Percentiles rank a stretch among this genome's conserved stretches.
phyloP scores from a whole-genome alignment of 306 rosid genomes.

The Luffa acutangula region DNA sequence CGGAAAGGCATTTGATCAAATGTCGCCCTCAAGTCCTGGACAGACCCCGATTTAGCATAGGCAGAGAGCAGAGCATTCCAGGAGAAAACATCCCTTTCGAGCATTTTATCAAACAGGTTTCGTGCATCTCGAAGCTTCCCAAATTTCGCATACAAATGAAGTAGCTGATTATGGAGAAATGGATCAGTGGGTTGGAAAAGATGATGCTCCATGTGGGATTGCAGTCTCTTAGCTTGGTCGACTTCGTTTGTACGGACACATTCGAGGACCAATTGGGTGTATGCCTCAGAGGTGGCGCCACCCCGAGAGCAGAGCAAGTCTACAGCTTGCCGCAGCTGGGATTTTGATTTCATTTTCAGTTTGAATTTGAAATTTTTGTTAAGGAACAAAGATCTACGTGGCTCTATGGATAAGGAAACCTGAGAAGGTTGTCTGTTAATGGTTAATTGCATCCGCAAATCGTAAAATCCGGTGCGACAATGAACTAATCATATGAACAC shows the following conservation, averaged over 20 bases:
- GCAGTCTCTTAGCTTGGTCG: conserved; percentile 47
- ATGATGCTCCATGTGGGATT: conserved; percentile 56
- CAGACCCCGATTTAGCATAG: conserved; percentile 7
- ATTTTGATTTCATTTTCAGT: conserved; percentile 26
- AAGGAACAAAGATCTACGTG: background rate
- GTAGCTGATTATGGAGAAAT: conserved; percentile 49
- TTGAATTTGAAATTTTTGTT: background rate
- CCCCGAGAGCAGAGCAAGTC: conserved; percentile 33
- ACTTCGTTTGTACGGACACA: conserved; percentile 48
- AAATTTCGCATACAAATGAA: conserved; percentile 31
- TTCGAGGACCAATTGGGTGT: conserved; percentile 46
- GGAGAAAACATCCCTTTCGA: conserved; percentile 38
- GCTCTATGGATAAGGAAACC: background rate
- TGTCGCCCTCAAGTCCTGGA: conserved; percentile 5
- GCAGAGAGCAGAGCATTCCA: conserved; percentile 53
- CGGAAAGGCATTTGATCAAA: conserved; percentile 45
- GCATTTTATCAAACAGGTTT: conserved; percentile 43
- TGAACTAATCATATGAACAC: background rate
- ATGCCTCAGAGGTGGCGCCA: conserved; percentile 35
- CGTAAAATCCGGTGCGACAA: background rate
- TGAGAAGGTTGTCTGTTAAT: background rate
- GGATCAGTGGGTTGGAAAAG: conserved; percentile 39
- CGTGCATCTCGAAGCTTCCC: conserved; percentile 41
- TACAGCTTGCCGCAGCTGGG: conserved; percentile 35
- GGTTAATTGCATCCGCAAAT: background rate